Evolutionary conservation across 345 rosid species (phyloP), one percentile per base, ranked within the genome.

Genomic region (Lenwebbia sp.): DNA sequence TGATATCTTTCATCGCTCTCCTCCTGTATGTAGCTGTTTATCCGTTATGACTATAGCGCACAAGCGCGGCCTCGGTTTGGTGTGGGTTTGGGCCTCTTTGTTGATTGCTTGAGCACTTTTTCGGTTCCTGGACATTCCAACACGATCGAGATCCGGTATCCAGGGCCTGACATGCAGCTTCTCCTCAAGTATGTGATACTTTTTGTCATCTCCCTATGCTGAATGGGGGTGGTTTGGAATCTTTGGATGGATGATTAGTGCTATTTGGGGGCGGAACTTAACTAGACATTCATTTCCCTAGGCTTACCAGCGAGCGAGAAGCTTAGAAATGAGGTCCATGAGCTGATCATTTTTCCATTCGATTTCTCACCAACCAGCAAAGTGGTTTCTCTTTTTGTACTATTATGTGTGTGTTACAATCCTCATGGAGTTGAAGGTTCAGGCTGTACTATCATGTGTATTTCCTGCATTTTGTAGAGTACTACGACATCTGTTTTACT

Each of bases 101-200:
- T 93, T 7, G 97, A 96, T 88, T 95, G 98, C 94, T 92, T 97
- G 92, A 97, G 93, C 91, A 94, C 99, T 5, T 97, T 97, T 88
- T 94, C 97, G 13, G 92, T 90, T 44, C 97, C 98, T 22, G 99
- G 98, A 41, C 93, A 89, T 87, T 89, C 96, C 13, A 91, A 89
- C 88, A 89, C 91, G 22, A 92, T 96, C 14, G 99, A 97, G 83
- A 94, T 97, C 74, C 95, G 86, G 83, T 96, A 97, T 89, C 98
- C 99, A 37, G 99, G 99, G 44, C 95, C 99, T 60, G 99, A 97
- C 88, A 94, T 96, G 99, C 95, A 96, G 91, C 97, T 97, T 86
- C 98, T 96, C 89, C 89, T 97, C 93, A 95, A 93, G 99, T 97
- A 94, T 83, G 89, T 60, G 55, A 53, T 12, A 5, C 28, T 84